Conservation (phyloP, 116 monocot genomes). For the Trichopus zeylanicus region DNA sequence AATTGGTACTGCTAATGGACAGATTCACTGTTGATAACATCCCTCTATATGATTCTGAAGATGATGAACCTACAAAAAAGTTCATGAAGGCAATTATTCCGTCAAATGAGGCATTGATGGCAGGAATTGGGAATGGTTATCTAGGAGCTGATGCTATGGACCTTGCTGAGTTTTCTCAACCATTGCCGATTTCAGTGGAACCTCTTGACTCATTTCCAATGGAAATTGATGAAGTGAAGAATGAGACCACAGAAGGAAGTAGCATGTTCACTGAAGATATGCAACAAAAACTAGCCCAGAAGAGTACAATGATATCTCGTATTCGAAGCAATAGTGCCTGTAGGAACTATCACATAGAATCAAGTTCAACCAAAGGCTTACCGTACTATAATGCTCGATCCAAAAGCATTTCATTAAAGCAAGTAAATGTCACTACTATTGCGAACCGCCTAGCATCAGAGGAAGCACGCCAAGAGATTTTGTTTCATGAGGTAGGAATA, state of each 20-base stretch:
- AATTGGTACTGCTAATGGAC: slow-evolving; percentile 6
- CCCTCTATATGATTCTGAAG: slow-evolving; percentile 92
- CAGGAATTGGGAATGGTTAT: slow-evolving; percentile 12
- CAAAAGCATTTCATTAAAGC: slow-evolving; percentile 40
- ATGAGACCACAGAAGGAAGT: slow-evolving; percentile 13
- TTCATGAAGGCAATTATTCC: slow-evolving; percentile 29
- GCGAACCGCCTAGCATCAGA: slow-evolving; percentile 41
- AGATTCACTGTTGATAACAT: slow-evolving; percentile 91
- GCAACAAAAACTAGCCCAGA: slow-evolving; percentile 22
- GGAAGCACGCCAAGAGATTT: slow-evolving; percentile 61
- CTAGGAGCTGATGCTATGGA: slow-evolving; percentile 15
- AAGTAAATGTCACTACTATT: slow-evolving; percentile 41
- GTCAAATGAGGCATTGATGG: slow-evolving; percentile 5
- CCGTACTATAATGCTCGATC: slow-evolving; percentile 38
- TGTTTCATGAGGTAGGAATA: slow-evolving; percentile 54
- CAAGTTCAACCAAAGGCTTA: slow-evolving; percentile 22
- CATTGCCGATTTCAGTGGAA: slow-evolving; percentile 39
- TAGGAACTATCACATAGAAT: slow-evolving; percentile 39
- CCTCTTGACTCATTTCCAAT: slow-evolving; percentile 58
- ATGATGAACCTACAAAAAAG: slow-evolving; percentile 56
- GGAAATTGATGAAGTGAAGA: slow-evolving; percentile 23
- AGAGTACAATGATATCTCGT: slow-evolving; percentile 43
- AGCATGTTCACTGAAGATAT: slow-evolving; percentile 12
- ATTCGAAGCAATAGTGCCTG: slow-evolving; percentile 43
- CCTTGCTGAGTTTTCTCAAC: slow-evolving; percentile 4